A percentile compares a stretch with the other conserved stretches of the same genome.
Evolutionary conservation across 148 eudicot species (phyloP).

Genomic region (Gaultheria prostrata): DNA sequence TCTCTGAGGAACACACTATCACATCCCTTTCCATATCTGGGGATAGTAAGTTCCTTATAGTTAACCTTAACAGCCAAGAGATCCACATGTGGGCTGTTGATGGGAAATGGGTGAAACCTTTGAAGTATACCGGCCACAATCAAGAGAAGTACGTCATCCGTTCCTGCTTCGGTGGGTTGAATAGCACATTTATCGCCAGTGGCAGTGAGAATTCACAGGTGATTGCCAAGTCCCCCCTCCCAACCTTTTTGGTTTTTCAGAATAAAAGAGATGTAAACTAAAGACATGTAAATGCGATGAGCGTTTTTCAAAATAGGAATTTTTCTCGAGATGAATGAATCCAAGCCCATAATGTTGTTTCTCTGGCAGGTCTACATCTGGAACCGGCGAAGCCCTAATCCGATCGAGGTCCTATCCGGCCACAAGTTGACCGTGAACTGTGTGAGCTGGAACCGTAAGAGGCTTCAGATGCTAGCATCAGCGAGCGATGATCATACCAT

Average conservation of each 20-base stretch:
- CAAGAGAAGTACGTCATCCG: slow-evolving; percentile 80
- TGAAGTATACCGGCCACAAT: slow-evolving; percentile 71
- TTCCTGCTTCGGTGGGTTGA: slow-evolving; percentile 89
- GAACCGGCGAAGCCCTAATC: slow-evolving; percentile 61
- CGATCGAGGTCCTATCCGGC: slow-evolving; percentile 70
- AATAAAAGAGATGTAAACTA: neutral
- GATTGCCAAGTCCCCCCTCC: slow-evolving; percentile 4
- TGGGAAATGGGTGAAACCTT: slow-evolving; percentile 61
- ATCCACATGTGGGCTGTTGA: slow-evolving; percentile 92
- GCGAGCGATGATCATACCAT: slow-evolving; percentile 94
- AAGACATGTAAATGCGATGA: neutral
- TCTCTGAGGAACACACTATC: slow-evolving; percentile 68
- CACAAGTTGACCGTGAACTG: slow-evolving; percentile 84
- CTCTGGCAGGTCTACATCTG: slow-evolving; percentile 78
- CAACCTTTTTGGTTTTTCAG: neutral
- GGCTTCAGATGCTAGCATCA: slow-evolving; percentile 85
- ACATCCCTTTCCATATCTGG: slow-evolving; percentile 74
- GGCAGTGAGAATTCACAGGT: slow-evolving; percentile 96
- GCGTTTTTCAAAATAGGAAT: neutral
- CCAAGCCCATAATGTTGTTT: neutral
- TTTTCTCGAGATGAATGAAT: neutral
- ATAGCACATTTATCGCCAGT: slow-evolving; percentile 75
- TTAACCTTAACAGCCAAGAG: slow-evolving; percentile 88
- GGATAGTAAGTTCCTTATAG: slow-evolving; percentile 65
- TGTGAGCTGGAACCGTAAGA: slow-evolving; percentile 91